Base-by-base conservation (phyloP, 2,329 filamentous ascomycete species). In the Aureobasidium pullulans region DNA sequence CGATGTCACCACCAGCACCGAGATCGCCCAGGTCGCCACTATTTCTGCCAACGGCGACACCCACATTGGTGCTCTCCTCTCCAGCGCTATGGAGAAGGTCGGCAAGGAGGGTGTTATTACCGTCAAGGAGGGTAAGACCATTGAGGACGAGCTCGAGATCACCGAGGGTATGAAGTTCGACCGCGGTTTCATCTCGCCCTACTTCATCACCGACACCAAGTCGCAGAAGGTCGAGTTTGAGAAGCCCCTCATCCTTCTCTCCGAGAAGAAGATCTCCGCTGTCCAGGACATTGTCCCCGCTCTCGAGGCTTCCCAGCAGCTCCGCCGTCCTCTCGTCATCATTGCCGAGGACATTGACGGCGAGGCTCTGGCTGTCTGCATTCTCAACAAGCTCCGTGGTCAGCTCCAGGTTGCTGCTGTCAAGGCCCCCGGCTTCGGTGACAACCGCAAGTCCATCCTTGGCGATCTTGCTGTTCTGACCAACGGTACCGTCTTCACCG, bases 101-200 rank as follows among this genome's bases (percentile, higher is more conserved):
- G 94, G 94, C 78, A 99, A 99, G 85, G 94, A 99, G 82, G 94
- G 94, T 82, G 94, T 99, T 72, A 99, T 99, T 76, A 99, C 94
- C 61, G 93, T 97, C 73, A 99, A 99, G 88, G 94, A 99, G 84
- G 94, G 94, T 75, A 99, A 97, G 88, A 97, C 94, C 62, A 87
- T 96, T 73, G 86, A 89, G 70, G 94, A 99, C 69, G 94, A 99
- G 85, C 88, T 99, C 60, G 94, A 99, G 81, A 87, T 99, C 63
- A 99, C 94, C 62, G 94, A 99, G 87, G 94, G 94, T 75, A 99
- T 99, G 94, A 91, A 94, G 77, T 99, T 99, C 80, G 94, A 99
- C 84, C 93, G 94, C 72, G 94, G 94, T 64, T 99, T 88, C 77
- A 93, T 96, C 73, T 99, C 94, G 29, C 92, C 94, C 68, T 99